Conservation (phyloP, 441 rosid genomes). For the Brassica hybrid region DNA sequence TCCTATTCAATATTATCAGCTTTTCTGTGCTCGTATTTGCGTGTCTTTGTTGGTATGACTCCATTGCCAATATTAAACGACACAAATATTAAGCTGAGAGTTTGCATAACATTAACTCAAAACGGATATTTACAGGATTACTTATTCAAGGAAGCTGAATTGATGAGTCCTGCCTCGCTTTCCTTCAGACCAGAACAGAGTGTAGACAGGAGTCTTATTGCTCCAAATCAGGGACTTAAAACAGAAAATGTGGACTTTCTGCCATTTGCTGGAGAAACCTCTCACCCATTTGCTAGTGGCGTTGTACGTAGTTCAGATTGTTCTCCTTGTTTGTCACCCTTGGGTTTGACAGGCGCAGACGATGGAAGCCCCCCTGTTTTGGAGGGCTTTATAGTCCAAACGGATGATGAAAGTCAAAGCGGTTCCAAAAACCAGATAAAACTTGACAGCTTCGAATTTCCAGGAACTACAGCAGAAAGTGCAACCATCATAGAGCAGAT, state of each 20-base stretch:
- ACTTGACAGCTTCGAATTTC: slow-evolving; percentile 55
- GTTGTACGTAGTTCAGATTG: slow-evolving; percentile 38
- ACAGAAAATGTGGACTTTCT: slow-evolving; percentile 40
- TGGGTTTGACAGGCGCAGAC: slow-evolving; percentile 36
- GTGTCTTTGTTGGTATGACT: slow-evolving; percentile 15
- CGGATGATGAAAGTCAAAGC: slow-evolving; percentile 48
- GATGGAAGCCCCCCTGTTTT: slow-evolving; percentile 60
- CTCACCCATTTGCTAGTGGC: slow-evolving; percentile 38
- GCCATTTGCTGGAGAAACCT: slow-evolving; percentile 43
- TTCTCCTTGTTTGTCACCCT: slow-evolving; percentile 45
- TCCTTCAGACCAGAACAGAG: slow-evolving; percentile 44
- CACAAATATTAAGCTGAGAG: slow-evolving; percentile 15
- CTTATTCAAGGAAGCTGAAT: slow-evolving; percentile 50
- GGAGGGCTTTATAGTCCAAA: slow-evolving; percentile 68
- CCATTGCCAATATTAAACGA: slow-evolving; percentile 14
- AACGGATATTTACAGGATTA: slow-evolving; percentile 43
- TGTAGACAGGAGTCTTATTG: slow-evolving; percentile 42
- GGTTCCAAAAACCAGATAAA: slow-evolving; percentile 46
- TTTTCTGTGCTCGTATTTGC: not conserved
- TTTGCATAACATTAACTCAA: slow-evolving; percentile 18
- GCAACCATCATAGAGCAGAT: slow-evolving; percentile 67
- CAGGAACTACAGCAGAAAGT: slow-evolving; percentile 57
- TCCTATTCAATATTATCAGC: not conserved
- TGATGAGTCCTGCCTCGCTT: slow-evolving; percentile 37
- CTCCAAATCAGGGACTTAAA: slow-evolving; percentile 40